phyloP scores from a whole-genome alignment of 2,329 filamentous ascomycete species.

The Aspergillus fischeri region DNA sequence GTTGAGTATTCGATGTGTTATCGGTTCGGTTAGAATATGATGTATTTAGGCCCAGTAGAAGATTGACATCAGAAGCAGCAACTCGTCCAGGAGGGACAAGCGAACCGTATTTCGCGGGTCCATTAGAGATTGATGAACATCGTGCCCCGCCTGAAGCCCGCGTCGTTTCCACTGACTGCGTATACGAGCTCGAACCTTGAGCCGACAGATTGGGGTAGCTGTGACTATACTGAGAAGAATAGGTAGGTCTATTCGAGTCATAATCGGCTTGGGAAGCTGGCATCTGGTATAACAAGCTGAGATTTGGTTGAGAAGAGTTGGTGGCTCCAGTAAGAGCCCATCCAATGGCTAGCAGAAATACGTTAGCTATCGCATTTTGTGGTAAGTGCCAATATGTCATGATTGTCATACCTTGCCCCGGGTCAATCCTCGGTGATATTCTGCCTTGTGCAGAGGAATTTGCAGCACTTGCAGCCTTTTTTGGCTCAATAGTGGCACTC shows the following conservation, averaged over 20 bases:
- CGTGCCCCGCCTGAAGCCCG: constrained; percentile 20
- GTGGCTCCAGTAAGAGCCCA: constrained; percentile 87
- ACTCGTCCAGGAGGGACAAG: constrained; percentile 43
- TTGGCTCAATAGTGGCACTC: constrained; percentile 22
- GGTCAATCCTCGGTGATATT: constrained; percentile 47
- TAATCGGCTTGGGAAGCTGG: constrained; percentile 32
- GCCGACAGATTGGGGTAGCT: constrained; percentile 22
- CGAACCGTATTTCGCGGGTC: constrained; percentile 22
- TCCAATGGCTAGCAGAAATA: constrained; percentile 60
- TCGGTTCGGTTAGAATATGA: constrained; percentile 32
- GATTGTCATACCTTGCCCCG: constrained; percentile 47
- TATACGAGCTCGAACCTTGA: constrained; percentile 19
- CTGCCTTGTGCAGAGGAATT: constrained; percentile 26
- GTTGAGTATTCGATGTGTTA: constrained; percentile 18
- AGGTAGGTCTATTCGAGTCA: constrained; percentile 23
- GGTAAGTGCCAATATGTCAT: background rate
- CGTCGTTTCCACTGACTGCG: constrained; percentile 31
- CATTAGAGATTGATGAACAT: constrained; percentile 16
- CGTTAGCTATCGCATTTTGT: constrained; percentile 24
- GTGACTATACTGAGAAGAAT: constrained; percentile 29
- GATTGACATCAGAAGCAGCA: constrained; percentile 30
- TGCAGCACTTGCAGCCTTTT: constrained; percentile 16
- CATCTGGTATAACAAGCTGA: constrained; percentile 75
- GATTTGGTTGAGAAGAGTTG: constrained; percentile 76
- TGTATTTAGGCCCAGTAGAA: constrained; percentile 48